Percentiles rank a stretch among this genome's conserved stretches.
Conservation (phyloP, 345 rosid genomes). For the Eucalyptus sp. region DNA sequence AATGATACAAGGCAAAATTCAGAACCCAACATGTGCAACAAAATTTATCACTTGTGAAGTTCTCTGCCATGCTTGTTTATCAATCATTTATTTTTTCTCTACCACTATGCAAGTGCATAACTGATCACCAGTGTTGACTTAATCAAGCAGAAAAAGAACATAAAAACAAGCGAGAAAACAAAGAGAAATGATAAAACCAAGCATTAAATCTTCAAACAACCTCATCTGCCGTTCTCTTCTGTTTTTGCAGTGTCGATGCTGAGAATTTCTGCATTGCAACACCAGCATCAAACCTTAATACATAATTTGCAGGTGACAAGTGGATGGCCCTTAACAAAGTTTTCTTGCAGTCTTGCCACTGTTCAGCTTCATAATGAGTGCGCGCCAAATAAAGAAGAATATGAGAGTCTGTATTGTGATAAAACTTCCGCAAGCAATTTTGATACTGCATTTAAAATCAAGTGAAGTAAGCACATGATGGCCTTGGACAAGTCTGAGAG, state of each 20-base stretch:
- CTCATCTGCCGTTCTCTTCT: slow-evolving; percentile 91
- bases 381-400: slow-evolving; percentile 92
- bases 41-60: background rate
- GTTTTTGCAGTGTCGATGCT: slow-evolving; percentile 89
- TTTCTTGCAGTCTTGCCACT: slow-evolving; percentile 99
- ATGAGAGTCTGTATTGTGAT: slow-evolving; percentile 77
- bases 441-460: slow-evolving; percentile 60
- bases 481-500: background rate
- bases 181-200: background rate
- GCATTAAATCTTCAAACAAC: slow-evolving; percentile 18
- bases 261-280: slow-evolving; percentile 98
- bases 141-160: background rate
- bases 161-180: background rate
- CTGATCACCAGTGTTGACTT: background rate
- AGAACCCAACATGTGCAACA: background rate
- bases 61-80: background rate
- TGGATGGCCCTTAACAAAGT: slow-evolving; percentile 88
- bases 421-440: slow-evolving; percentile 94
- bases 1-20: background rate
- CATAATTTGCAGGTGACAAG: slow-evolving; percentile 86
- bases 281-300: slow-evolving; percentile 91
- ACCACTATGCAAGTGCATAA: background rate
- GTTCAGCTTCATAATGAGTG: slow-evolving; percentile 98
- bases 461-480: background rate
- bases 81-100: background rate